Evolutionary conservation across 192 early-diverging fungal species (phyloP), one percentile per base, ranked within the genome.

Genomic region (Coemansia sp.): DNA sequence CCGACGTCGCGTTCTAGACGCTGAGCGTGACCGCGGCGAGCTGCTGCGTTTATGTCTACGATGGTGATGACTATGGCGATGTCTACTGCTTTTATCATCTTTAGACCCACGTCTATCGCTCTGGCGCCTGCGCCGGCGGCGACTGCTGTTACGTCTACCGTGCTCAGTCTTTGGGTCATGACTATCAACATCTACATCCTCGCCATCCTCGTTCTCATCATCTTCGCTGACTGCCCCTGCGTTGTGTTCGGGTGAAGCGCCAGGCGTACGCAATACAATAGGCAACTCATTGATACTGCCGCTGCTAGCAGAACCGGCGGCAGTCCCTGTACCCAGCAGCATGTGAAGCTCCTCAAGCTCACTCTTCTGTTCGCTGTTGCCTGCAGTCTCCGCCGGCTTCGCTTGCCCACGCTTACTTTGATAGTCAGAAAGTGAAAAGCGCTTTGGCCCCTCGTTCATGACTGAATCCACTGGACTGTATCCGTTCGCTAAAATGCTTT

Each of bases 291-390:
- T 39, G 21, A 42, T 27, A 17, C 20, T 46, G 27, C 57, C 59
- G 27, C 57, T 63, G 24, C 30, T 33, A 7, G 10, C 52, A 20
- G 30, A 27, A 27, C 10, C 51, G 32, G 32, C 51, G 58, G 29
- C 50, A 22, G 36, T 17, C 8, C 74, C 72, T 7, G 80, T 77
- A 57, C 75, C 71, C 57, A 81, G 51, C 8, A 84, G 75, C 75
- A 83, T 68, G 56, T 76, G 72, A 57, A 81, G 75, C 72, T 84
- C 79, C 58, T 81, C 79, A 19, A 81, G 79, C 79, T 81, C 79
- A 32, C 42, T 81, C 51, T 72, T 75, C 54, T 76, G 78, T 52
- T 72, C 74, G 20, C 61, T 51, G 14, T 25, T 23, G 6, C 63
- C 63, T 8, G 54, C 42, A 0, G 71, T 29, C 31, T 71, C 73